phyloP scores from a whole-genome alignment of 2,329 filamentous ascomycete species.

The Nothomitra cinnamomea region DNA sequence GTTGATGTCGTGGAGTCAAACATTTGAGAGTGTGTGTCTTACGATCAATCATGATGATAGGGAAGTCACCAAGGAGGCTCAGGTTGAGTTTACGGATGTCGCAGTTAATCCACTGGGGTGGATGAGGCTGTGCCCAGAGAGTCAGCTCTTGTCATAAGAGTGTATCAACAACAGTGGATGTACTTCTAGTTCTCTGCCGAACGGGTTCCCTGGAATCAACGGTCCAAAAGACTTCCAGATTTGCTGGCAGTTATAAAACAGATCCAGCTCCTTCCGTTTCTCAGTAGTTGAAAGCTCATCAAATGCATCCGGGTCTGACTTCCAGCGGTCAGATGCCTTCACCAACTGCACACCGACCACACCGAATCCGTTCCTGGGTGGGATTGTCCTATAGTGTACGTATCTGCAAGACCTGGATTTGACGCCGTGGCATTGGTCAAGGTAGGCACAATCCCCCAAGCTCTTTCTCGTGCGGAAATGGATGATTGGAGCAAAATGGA shows the following conservation, averaged over 20 bases:
- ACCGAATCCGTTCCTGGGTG: background rate
- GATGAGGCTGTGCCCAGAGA: background rate
- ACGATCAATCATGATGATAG: constrained; percentile 1
- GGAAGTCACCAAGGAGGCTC: background rate
- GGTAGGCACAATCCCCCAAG: background rate
- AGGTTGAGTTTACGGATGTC: background rate
- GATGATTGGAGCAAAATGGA: background rate
- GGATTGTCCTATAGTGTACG: background rate
- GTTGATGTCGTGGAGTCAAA: background rate
- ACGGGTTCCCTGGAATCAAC: background rate
- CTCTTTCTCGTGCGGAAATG: background rate
- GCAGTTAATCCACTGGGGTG: constrained; percentile 1
- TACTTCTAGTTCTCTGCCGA: background rate
- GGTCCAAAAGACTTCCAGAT: background rate
- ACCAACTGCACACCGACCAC: background rate
- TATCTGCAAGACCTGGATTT: background rate
- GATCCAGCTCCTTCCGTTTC: background rate
- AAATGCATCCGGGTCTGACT: background rate
- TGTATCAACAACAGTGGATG: background rate
- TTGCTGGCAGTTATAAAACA: background rate
- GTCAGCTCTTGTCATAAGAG: no score
- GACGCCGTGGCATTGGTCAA: background rate
- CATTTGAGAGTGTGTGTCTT: background rate
- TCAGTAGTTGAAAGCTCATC: background rate
- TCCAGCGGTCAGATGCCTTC: background rate